Evolutionary conservation across 257 asterid species (phyloP), one percentile per base, ranked within the genome.

Genomic region (Fraxinus cuspidata): DNA sequence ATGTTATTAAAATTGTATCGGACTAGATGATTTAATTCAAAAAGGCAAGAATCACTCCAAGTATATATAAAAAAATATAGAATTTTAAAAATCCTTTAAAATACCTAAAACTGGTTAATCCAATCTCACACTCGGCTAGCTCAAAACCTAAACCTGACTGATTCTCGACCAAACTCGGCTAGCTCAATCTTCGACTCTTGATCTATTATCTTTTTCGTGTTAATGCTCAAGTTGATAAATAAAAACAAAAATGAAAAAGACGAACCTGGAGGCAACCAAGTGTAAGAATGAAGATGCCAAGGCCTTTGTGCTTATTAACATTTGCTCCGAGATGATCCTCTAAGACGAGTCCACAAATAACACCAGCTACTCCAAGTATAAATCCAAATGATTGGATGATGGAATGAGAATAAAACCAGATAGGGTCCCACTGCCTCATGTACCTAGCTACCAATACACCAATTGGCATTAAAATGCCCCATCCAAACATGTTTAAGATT

Each of bases 191-290:
- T 56, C 10, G 4, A 56, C 12, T n/a, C 3, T 19, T 7, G 11
- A 56, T n/a, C 7, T 4, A 2, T n/a, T 56, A n/a, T n/a, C 4
- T 5, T n/a, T 53, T 53, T 6, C 1, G 0, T 0, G 27, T n/a
- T 6, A 19, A 56, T 56, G 1, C 25, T n/a, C 4, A n/a, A 12
- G 27, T 19, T 53, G 12, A 53, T 53, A 34, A 63, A 37, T 38
- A 18, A 65, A 65, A 40, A 12, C 12, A 4, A 12, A 74, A 32
- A 32, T 31, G 58, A 32, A 31, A 58, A 64, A 7, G 25, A 77
- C 82, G 11, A 37, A 93, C 98, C 99, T 96, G 99, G 3, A 93
- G 89, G 78, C 96, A 89, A 3, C 98, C 99, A 2, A 93, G 84
- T 2, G 78, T 19, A 72, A 96, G 91, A 49, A 93, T 77, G 78